These are phyloP conservation scores for Kondoa subrosea DNA, from an alignment of 768 basidiomycete species.

Conservation along the genomic window DNA sequence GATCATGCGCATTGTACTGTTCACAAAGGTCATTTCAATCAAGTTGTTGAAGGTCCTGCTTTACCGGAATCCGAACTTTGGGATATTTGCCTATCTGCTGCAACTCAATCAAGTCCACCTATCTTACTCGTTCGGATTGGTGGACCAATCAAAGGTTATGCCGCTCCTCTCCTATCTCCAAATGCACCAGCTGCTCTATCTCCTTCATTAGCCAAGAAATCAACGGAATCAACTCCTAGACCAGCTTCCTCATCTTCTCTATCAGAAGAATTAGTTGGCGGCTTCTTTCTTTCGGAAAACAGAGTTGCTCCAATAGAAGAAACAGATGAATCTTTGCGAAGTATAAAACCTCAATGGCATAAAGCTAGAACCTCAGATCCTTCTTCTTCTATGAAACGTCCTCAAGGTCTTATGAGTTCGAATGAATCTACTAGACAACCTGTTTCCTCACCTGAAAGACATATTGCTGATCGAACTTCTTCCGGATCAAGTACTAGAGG, in stretches of 20 bases:
- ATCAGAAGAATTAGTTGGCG: background rate
- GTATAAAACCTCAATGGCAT: background rate
- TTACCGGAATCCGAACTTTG: slow-evolving; percentile 54
- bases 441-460: background rate
- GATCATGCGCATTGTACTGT: slow-evolving; percentile 61
- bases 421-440: background rate
- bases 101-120: slow-evolving; percentile 10
- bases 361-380: background rate
- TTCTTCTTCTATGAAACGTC: background rate
- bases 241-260: slow-evolving; percentile 6
- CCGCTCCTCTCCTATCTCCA: background rate
- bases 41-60: slow-evolving; percentile 55
- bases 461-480: background rate
- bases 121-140: slow-evolving; percentile 10
- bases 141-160: background rate
- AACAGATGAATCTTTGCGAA: background rate
- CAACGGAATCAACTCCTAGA: background rate
- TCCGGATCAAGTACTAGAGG: background rate
- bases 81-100: slow-evolving; percentile 41
- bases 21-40: slow-evolving; percentile 73
- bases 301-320: background rate
- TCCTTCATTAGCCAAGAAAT: background rate
- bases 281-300: slow-evolving; percentile 7
- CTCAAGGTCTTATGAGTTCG: background rate
- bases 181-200: background rate